Percentiles rank a stretch among this genome's conserved stretches.
Evolutionary conservation across 2,329 filamentous ascomycete genomes (phyloP).

Genomic region (Fusarium incarnatum): DNA sequence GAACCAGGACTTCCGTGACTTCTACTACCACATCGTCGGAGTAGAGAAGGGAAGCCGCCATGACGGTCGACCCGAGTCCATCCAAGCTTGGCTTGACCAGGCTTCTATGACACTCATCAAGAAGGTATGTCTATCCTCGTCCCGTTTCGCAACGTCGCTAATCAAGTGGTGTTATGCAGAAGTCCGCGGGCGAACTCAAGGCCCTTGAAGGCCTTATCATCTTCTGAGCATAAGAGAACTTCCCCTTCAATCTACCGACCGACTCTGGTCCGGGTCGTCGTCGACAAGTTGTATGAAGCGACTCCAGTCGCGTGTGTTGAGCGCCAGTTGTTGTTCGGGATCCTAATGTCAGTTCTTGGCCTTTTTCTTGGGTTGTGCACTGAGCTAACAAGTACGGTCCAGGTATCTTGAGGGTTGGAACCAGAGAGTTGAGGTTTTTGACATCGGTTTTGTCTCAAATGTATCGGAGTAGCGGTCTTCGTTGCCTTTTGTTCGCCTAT

Average conservation of each 20-base stretch:
- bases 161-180: accelerated
- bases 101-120: neutral
- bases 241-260: accelerated
- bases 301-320: neutral
- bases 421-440: neutral
- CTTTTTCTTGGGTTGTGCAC: neutral
- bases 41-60: neutral
- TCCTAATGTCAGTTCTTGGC: too few species aligned
- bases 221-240: neutral
- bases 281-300: neutral
- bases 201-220: neutral
- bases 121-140: neutral
- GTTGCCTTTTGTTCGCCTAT: accelerated
- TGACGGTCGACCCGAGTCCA: neutral
- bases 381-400: neutral
- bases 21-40: neutral
- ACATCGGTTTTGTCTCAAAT: accelerated
- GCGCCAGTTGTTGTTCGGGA: neutral
- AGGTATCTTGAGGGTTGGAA: neutral
- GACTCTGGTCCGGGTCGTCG: too few species aligned
- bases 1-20: neutral
- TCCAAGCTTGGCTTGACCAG: neutral
- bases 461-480: accelerated
- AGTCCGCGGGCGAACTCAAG: neutral
- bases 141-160: neutral